These are phyloP conservation scores for Oenanthe javanica DNA, from an alignment of 140 eudicot species.

Conservation along the genomic window DNA sequence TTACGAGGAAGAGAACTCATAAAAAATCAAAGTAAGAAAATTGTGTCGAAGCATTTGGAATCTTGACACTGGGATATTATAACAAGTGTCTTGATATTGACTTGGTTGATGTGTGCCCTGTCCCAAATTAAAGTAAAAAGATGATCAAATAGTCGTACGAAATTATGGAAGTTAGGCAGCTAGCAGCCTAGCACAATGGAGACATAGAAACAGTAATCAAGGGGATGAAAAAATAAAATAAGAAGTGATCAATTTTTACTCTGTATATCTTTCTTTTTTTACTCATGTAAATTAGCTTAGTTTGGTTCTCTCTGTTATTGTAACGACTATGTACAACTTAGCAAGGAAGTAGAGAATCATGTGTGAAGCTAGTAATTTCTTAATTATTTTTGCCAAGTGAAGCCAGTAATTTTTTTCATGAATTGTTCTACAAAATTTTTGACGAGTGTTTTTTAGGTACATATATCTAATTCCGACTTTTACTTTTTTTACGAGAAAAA, in stretches of 20 bases:
- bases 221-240: conserved; percentile 10
- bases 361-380: background rate
- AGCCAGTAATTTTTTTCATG: background rate
- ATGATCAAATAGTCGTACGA: background rate
- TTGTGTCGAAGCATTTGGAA: conserved; percentile 7
- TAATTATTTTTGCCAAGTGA: background rate
- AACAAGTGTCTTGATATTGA: conserved; percentile 9
- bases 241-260: background rate
- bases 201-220: background rate
- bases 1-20: background rate
- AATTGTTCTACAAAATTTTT: background rate
- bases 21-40: background rate
- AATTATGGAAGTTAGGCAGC: conserved; percentile 9
- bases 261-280: background rate
- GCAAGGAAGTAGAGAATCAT: background rate
- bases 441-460: no score
- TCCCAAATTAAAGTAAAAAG: conserved; percentile 2
- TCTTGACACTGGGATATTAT: background rate
- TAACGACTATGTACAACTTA: background rate
- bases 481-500: no score
- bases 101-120: conserved; percentile 12
- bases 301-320: background rate
- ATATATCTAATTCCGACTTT: no score
- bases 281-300: conserved; percentile 3
- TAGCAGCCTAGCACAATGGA: conserved; percentile 3